Base-by-base conservation (phyloP, 2,329 filamentous ascomycete species). In the Orbilia quercus region DNA sequence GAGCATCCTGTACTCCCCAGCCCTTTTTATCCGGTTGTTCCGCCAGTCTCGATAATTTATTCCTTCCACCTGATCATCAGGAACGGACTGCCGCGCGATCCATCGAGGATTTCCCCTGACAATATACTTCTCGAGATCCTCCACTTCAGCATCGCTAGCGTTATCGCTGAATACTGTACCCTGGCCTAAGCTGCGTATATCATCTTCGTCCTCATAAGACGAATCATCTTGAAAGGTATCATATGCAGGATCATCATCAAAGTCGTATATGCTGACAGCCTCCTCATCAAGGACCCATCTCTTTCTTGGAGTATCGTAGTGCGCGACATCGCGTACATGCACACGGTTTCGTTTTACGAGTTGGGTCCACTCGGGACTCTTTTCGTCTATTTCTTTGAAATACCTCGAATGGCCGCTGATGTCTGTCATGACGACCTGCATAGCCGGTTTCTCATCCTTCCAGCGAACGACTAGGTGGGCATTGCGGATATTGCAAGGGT, bases 1-100 rank as follows among this genome's bases (percentile, higher is more conserved):
- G 16, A 70, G 16, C n/a, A 31, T 53, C 18, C 57, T 59, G 23
- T 70, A 70, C 22, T 70, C 65, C 20, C 54, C 38, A 1, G 65
- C 57, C 3, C 23, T 18, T 14, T 16, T 25, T 3, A 70, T 31
- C 7, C 63, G 53, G n/a, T n/a, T 12, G 20, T 69, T 69, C 12
- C 64, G 64, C 47, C 47, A 69, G 25, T 40, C 57, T 22, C 63
- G 2, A 20, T 45, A 67, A 4, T 12, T 0, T 3, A 9, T 14
- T 7, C 7, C 7, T 14, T 47, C 22, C 9, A 60, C 57, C 0
- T 12, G 18, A 7, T n/a, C 22, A 45, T 36, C 25, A 22, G 34
- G 47, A 7, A 53, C 28, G 2, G 47, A 34, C 9, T 53, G 64
- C 18, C 40, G 36, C 11, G n/a, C 38, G 14, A 50, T 20, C 55